A percentile compares a stretch with the other conserved stretches of the same genome.
These are phyloP conservation scores for Scedosporium minutisporum DNA, from an alignment of 2,329 filamentous ascomycete genomes.

Conservation along the genomic window DNA sequence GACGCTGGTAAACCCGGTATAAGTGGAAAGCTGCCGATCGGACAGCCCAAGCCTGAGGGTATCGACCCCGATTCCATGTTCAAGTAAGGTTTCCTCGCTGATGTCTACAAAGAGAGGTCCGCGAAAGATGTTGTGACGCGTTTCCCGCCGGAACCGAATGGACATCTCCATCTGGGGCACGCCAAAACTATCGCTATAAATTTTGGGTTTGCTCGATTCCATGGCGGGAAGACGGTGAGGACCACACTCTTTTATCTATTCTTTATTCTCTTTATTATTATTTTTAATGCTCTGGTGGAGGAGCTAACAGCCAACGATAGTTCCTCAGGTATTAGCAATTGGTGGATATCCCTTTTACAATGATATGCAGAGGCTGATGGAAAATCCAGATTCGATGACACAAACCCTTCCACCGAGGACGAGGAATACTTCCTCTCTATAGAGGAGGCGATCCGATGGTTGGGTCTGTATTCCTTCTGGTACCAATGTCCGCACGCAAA, in stretches of 20 bases:
- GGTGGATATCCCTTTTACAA: constrained; percentile 6
- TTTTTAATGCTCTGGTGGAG: neutral
- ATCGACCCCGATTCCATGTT: constrained; percentile 61
- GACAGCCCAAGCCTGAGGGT: too few relatives aligned
- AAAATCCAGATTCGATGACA: constrained; percentile 69
- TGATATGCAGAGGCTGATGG: too few relatives aligned
- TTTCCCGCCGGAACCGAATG: constrained; percentile 84
- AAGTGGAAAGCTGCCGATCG: too few relatives aligned
- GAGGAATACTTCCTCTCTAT: constrained; percentile 83
- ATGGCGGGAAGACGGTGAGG: constrained; percentile 53
- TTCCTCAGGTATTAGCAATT: constrained; percentile 13
- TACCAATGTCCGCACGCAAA: too few relatives aligned
- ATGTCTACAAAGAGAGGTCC: constrained; percentile 61
- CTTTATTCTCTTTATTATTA: neutral
- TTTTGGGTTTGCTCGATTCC: constrained; percentile 83
- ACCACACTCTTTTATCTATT: too few relatives aligned
- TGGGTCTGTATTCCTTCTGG: constrained; percentile 34
- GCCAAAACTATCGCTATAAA: constrained; percentile 94
- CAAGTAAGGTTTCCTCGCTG: constrained; percentile 65
- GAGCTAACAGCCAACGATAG: neutral
- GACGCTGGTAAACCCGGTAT: too few relatives aligned
- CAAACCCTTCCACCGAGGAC: constrained; percentile 88
- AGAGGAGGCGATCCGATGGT: constrained; percentile 76
- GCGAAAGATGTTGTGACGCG: constrained; percentile 55
- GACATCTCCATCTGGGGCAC: constrained; percentile 87